Base-by-base conservation (phyloP, 1,284 basidiomycete genomes). In the Rhodotorula mucilaginosa region DNA sequence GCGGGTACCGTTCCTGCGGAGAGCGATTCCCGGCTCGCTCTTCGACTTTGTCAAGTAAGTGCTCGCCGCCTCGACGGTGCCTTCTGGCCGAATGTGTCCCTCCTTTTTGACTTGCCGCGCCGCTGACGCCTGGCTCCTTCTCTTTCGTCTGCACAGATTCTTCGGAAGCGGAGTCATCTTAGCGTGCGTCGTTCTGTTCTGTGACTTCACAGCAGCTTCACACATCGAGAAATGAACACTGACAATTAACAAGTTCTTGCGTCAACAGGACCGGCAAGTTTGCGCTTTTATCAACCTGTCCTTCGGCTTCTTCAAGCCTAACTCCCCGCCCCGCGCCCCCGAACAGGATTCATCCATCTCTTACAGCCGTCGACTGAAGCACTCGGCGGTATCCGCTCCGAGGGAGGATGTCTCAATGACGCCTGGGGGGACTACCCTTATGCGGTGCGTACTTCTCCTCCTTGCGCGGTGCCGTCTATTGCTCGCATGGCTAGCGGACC, bases 41-140 rank as follows among this genome's bases (percentile, higher is more conserved):
- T 79, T 78, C 74, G 75, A 74, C 67, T 93, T 96, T 80, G 90
- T 90, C 46, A 97, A 96, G 82, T 98, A 26, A 31, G 66, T 31
- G 16, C 19, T 19, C 34, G 23, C 26, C 26, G 26, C 26, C 52
- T 12, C 52, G 13, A 54, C 2, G 21, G 10, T 29, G 26, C 15
- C 26, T 8, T 26, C 12, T 26, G 26, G 26, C 26, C 26, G 26
- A 26, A 26, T 26, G 26, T 26, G 26, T 26, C 26, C 26, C 26
- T 26, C 26, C 26, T 26, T 26, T 26, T 26, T n/a, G 23, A 12
- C 15, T 56, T 29, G 23, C 34, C 21, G 26, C 61, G 23, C 34
- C 21, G 26, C 61, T 46, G 21, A 47, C 44, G 21, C n/a, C 16
- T 29, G 1, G 16, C 31, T 26, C 23, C 10, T 18, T 21, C 15